Conservation (phyloP, 2,329 filamentous ascomycete genomes). For the Colletotrichum sp. region DNA sequence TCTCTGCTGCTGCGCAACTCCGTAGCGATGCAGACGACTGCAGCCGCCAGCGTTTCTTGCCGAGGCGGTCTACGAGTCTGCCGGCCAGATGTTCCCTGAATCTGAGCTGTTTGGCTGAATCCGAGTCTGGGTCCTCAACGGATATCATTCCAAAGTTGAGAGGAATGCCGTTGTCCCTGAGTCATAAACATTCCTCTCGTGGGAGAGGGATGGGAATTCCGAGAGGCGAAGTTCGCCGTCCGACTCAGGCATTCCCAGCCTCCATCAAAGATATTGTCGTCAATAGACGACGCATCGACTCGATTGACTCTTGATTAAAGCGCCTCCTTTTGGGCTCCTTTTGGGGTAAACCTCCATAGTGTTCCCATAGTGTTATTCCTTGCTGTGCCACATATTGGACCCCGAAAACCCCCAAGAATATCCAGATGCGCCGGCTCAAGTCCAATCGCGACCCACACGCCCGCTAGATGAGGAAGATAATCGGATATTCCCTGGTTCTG, state of each 20-base stretch:
- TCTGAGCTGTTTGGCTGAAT: background rate
- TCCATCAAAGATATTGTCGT: background rate
- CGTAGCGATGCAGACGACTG: background rate
- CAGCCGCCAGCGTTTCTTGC: background rate
- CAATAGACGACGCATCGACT: background rate
- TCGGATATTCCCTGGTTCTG: background rate
- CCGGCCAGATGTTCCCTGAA: background rate
- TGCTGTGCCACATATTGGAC: slow-evolving; percentile 12
- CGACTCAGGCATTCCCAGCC: slow-evolving; percentile 7
- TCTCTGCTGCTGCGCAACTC: background rate
- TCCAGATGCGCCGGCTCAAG: background rate
- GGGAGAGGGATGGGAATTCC: background rate
- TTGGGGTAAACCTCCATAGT: background rate
- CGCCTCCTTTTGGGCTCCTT: background rate
- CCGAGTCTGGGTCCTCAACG: background rate
- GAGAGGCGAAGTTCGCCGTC: background rate
- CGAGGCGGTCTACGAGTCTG: slow-evolving; percentile 1
- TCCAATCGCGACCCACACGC: background rate
- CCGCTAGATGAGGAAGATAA: background rate
- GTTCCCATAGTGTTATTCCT: slow-evolving; percentile 1
- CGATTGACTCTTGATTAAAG: background rate
- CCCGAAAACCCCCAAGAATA: background rate
- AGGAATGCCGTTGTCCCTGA: background rate
- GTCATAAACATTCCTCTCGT: background rate
- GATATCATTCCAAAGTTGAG: background rate